phyloP scores from a whole-genome alignment of 305 asterid species.

The Ilex paraguariensis region DNA sequence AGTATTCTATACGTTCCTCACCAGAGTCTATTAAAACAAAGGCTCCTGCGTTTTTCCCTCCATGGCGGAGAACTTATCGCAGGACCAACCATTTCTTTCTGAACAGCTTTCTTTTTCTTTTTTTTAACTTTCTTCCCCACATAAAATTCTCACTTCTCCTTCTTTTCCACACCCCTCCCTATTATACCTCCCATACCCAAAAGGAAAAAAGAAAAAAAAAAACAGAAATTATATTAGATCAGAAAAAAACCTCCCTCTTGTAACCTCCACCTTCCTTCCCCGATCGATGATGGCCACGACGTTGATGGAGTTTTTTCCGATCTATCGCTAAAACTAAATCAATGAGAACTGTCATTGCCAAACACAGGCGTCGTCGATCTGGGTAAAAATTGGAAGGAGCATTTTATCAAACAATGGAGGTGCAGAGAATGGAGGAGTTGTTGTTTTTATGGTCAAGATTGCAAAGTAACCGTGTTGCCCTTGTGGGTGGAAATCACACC shows the following conservation, averaged over 20 bases:
- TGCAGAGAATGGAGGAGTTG: slow-evolving; percentile 31
- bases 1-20: too few relatives aligned
- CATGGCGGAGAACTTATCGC: slow-evolving; percentile 5
- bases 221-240: neutral
- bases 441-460: slow-evolving; percentile 21
- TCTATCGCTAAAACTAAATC: slow-evolving; percentile 2
- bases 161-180: too few relatives aligned
- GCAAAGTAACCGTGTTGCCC: slow-evolving; percentile 25
- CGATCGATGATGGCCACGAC: slow-evolving; percentile 6
- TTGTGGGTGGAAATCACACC: slow-evolving; percentile 53
- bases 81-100: slow-evolving; percentile 4
- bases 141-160: neutral
- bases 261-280: slow-evolving; percentile 15
- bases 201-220: slow-evolving; percentile 1
- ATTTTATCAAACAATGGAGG: slow-evolving; percentile 25
- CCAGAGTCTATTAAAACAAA: too few relatives aligned
- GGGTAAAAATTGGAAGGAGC: slow-evolving; percentile 16
- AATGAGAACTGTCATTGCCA: neutral
- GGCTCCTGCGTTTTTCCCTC: too few relatives aligned
- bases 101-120: neutral
- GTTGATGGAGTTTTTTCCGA: slow-evolving; percentile 4
- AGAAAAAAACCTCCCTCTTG: neutral
- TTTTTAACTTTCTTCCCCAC: slow-evolving; percentile 1
- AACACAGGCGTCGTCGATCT: slow-evolving; percentile 15
- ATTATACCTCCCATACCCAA: neutral